Percentiles rank a stretch among this genome's conserved stretches.
Evolutionary conservation across 371 early-diverging fungal species (phyloP).

Genomic region (Mucor velutinosus): DNA sequence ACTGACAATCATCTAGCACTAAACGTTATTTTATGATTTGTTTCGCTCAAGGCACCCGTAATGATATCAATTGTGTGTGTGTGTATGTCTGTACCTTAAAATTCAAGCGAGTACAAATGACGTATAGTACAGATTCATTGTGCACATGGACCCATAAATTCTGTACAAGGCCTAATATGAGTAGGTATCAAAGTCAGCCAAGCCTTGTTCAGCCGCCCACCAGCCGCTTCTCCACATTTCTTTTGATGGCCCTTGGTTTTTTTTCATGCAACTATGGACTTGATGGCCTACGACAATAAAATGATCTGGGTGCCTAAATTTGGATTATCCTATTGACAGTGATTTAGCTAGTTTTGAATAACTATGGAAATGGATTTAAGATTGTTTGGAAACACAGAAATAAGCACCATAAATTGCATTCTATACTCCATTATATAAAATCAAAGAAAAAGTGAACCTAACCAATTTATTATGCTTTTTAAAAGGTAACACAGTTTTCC

Average conservation of each 20-base stretch:
- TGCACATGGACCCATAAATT: background rate
- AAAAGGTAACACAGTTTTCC: background rate
- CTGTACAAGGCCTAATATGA: background rate
- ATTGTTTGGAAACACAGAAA: background rate
- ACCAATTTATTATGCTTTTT: constrained; percentile 1
- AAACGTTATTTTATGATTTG: no score
- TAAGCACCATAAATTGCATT: background rate
- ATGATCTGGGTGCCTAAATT: background rate
- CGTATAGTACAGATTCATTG: background rate
- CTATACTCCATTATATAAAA: background rate
- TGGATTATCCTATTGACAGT: background rate
- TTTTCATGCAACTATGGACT: background rate
- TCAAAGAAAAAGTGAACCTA: background rate
- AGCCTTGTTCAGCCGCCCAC: background rate
- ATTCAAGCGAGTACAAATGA: background rate
- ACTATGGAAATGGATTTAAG: background rate
- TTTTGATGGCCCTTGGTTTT: background rate
- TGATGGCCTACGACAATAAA: background rate
- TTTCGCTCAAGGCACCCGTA: background rate
- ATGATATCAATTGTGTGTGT: background rate
- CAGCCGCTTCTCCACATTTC: background rate
- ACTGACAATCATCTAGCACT: no score
- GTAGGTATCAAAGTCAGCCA: background rate
- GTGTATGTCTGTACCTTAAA: background rate
- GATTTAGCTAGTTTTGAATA: background rate